Base-by-base conservation (phyloP, 768 basidiomycete genomes). In the Paxillus rubicundulus region DNA sequence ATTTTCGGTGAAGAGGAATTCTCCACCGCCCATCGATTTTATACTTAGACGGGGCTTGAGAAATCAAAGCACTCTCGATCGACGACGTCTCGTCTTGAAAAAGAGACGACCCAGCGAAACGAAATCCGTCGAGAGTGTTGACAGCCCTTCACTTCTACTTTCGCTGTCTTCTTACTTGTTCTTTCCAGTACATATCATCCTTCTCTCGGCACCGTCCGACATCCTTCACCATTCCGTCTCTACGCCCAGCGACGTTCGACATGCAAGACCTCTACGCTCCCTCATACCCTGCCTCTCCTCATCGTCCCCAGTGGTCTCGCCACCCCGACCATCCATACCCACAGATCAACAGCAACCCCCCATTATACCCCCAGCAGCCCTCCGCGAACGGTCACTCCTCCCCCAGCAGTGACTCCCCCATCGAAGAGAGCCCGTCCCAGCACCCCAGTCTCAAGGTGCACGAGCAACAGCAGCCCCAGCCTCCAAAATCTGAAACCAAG, bases 401-500 rank as follows among this genome's bases (percentile, higher is more conserved):
- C 45, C 69, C 72, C 34, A 68, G 69, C 59, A 74, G 77, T 62
- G 74, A 77, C 48, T 71, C 67, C 41, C 74, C 76, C 37, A 45
- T 54, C 9, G 81, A 82, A 56, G 81, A 81, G 30, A 59, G 67
- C 65, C 74, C 80, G 52, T 79, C 83, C 33, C 62, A 67, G 5
- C 60, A 54, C 0, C 58, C 70, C 40, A 21, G 64, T 39, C 51
- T 64, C 45, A 72, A 70, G 58, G 57, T 67, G 45, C 66, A 70
- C n/a, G 70, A 68, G 66, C 79, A 75, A 62, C 69, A 57, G 56
- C 69, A 74, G 41, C 73, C 81, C 36, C 78, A 74, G 47, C 72
- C 77, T n/a, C 73, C 75, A 68, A 91, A 89, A 75, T 65, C 81
- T 38, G 87, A 89, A 58, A 74, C 81, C 49, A 92, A 93, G 71